A percentile compares a stretch with the other conserved stretches of the same genome.
phyloP scores from a whole-genome alignment of 1,284 basidiomycete genomes.

The Mycena citricolor region DNA sequence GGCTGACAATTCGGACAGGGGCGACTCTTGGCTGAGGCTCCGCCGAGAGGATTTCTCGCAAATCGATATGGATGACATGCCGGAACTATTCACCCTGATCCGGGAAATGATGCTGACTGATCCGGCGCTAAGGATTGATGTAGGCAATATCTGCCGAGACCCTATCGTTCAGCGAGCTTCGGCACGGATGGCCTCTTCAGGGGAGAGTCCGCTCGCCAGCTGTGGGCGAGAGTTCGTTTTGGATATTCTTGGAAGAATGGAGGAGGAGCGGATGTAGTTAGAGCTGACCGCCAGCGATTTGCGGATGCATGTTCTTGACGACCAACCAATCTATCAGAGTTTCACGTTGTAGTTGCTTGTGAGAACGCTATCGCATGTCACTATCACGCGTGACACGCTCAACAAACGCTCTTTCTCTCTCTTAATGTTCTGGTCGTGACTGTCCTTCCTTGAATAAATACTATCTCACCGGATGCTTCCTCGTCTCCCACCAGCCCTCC shows the following conservation, averaged over 20 bases:
- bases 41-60: constrained; percentile 92
- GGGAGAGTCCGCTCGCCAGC: neutral
- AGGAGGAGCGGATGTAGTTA: constrained; percentile 40
- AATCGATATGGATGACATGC: constrained; percentile 78
- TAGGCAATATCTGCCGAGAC: constrained; percentile 61
- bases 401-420: neutral
- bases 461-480: constrained; percentile 23
- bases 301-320: constrained; percentile 10
- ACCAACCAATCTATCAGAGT: constrained; percentile 19
- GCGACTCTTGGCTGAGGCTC: constrained; percentile 92
- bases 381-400: neutral
- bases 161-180: constrained; percentile 72
- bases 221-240: constrained; percentile 2
- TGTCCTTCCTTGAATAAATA: constrained; percentile 14
- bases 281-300: too few species aligned
- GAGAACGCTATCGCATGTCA: neutral
- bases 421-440: constrained; percentile 16
- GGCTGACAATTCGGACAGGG: constrained; percentile 46
- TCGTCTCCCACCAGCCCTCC: constrained; percentile 19
- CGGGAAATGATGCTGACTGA: constrained; percentile 78
- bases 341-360: constrained; percentile 2
- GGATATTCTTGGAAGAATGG: constrained; percentile 17
- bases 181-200: constrained; percentile 45
- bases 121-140: constrained; percentile 60
- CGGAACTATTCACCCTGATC: constrained; percentile 72